A percentile compares a stretch with the other conserved stretches of the same genome.
Conservation (phyloP, 805 yeast genomes). For the Tetrapisispora fleetii region DNA sequence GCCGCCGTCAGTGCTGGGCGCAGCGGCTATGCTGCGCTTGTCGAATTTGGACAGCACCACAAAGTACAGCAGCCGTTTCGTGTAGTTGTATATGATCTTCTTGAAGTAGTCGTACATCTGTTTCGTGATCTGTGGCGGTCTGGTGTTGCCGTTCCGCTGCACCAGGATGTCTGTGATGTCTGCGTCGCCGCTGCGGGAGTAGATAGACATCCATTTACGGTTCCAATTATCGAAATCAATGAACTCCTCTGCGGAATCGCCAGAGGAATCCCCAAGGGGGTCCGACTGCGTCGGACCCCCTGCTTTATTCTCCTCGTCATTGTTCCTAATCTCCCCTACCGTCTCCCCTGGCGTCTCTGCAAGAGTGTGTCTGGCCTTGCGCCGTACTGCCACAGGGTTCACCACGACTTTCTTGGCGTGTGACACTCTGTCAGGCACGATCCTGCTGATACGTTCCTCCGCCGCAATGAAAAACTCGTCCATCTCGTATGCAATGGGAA, state of each 20-base stretch:
- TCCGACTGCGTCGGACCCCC: no score
- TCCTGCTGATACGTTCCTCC: slow-evolving; percentile 19
- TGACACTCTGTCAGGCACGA: slow-evolving; percentile 6
- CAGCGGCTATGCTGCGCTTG: not conserved
- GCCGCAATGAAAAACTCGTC: slow-evolving; percentile 18
- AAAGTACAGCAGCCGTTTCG: not conserved
- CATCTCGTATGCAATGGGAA: slow-evolving; percentile 29
- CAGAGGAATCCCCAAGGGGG: no score
- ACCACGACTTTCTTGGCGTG: not conserved
- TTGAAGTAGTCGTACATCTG: slow-evolving; percentile 8
- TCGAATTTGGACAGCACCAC: not conserved
- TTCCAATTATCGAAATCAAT: slow-evolving; percentile 17
- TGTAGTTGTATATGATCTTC: not conserved
- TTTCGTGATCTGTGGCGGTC: slow-evolving; percentile 8
- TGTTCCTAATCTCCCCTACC: no score
- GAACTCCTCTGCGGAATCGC: not conserved
- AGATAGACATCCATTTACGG: slow-evolving; percentile 21
- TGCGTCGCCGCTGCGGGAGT: slow-evolving; percentile 6
- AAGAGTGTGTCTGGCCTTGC: no score
- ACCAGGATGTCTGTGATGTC: not conserved
- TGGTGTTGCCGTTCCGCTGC: not conserved
- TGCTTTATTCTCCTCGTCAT: no score
- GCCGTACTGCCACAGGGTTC: not conserved
- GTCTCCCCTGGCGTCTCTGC: no score
- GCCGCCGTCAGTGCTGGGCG: no score